Conservation (phyloP, 352 stramenopile genomes). For the Nothophytophthora sp. region DNA sequence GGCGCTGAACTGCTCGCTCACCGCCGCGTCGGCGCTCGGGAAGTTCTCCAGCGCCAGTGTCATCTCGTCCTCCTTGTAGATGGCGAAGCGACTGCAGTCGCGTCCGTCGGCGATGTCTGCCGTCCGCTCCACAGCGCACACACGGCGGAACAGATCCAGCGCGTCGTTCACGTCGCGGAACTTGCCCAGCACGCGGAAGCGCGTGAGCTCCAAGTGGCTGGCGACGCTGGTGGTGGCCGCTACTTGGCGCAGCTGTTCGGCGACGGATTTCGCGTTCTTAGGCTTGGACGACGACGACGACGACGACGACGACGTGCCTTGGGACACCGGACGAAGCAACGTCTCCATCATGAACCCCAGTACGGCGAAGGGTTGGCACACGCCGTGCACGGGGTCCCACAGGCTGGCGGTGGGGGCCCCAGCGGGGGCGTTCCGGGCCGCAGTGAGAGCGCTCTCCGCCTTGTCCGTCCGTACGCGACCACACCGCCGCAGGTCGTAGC, state of each 20-base stretch:
- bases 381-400: conserved; percentile 74
- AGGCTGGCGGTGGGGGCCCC: conserved; percentile 33
- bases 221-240: conserved; percentile 2
- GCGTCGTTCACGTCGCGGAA: conserved; percentile 60
- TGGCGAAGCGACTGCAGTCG: conserved; percentile 59
- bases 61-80: conserved; percentile 87
- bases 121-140: conserved; percentile 59
- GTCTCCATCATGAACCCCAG: conserved; percentile 63
- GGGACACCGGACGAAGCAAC: conserved; percentile 4
- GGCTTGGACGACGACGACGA: conserved; percentile 14
- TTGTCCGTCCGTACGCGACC: conserved; percentile 36
- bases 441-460: conserved; percentile 17
- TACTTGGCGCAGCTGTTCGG: conserved; percentile 24
- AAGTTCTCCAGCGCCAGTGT: conserved; percentile 80
- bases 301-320: conserved; percentile 11
- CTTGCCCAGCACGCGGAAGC: conserved; percentile 79
- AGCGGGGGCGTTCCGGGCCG: conserved; percentile 12
- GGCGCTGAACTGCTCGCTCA: conserved; percentile 39
- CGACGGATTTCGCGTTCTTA: conserved; percentile 13
- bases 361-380: conserved; percentile 73
- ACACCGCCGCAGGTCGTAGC: conserved; percentile 23
- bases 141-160: conserved; percentile 65
- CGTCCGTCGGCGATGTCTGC: conserved; percentile 9
- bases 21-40: conserved; percentile 10
- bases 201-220: conserved; percentile 26